phyloP scores from a whole-genome alignment of 2,329 filamentous ascomycete species.

The Clonostachys rosea region DNA sequence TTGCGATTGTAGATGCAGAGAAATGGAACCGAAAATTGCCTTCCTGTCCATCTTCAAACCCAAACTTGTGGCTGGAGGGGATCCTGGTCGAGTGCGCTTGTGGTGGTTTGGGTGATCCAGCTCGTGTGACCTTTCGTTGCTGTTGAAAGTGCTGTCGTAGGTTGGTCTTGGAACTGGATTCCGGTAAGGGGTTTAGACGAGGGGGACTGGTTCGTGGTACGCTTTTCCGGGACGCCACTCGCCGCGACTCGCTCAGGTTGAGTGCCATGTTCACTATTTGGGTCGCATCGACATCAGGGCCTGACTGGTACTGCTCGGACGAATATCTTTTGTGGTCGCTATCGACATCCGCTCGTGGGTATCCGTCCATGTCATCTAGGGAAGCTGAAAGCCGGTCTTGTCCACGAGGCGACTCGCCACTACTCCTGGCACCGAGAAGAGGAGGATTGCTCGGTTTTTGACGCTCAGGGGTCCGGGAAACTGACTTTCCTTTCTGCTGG shows the following conservation, averaged over 20 bases:
- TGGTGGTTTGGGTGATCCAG: constrained; percentile 52
- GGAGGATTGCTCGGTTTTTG: not conserved
- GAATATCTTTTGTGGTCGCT: not conserved
- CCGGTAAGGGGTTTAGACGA: constrained; percentile 45
- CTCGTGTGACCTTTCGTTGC: constrained; percentile 59
- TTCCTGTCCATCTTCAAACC: too few species aligned
- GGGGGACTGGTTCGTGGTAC: constrained; percentile 46
- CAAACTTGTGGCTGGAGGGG: constrained; percentile 23
- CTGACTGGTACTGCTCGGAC: constrained; percentile 10
- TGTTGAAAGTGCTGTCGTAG: constrained; percentile 68
- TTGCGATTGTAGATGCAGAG: constrained; percentile 73
- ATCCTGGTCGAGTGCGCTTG: constrained; percentile 32
- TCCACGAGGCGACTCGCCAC: too few species aligned
- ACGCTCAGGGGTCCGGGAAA: constrained; percentile 1
- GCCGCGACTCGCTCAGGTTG: constrained; percentile 77
- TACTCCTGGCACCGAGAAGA: too few species aligned
- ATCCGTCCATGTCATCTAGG: too few species aligned
- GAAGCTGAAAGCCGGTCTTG: too few species aligned
- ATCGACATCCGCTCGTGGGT: too few species aligned
- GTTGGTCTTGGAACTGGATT: constrained; percentile 50
- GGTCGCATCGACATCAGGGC: constrained; percentile 68
- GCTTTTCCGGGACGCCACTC: constrained; percentile 55
- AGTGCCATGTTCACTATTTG: constrained; percentile 93
- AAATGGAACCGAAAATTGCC: constrained; percentile 58
- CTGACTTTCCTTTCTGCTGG: constrained; percentile 3